Percentiles rank a stretch among this genome's conserved stretches.
These are phyloP conservation scores for Chenopodium berlandieri DNA, from an alignment of 148 eudicot species.

Conservation along the genomic window DNA sequence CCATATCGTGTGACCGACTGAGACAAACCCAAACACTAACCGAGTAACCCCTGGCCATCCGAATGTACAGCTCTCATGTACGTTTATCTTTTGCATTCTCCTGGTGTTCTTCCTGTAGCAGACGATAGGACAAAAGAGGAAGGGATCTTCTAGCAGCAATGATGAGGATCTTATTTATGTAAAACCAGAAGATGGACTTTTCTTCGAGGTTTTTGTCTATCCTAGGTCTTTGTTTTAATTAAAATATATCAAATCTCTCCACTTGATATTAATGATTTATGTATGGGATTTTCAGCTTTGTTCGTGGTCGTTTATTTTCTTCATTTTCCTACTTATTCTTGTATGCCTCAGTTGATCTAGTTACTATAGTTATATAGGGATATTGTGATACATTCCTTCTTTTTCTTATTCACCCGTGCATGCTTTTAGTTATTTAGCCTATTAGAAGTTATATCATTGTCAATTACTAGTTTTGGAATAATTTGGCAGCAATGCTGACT, in stretches of 20 bases:
- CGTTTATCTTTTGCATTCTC: neutral
- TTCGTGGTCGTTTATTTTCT: conserved; percentile 48
- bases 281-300: conserved; percentile 60
- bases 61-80: neutral
- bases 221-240: neutral
- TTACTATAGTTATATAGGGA: neutral
- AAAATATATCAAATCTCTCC: neutral
- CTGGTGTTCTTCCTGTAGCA: conserved; percentile 27
- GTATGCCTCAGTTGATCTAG: neutral
- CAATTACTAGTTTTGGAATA: neutral
- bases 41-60: too few species aligned
- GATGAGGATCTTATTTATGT: conserved; percentile 65
- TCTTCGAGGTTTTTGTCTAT: conserved; percentile 49
- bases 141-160: conserved; percentile 31
- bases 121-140: conserved; percentile 48
- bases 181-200: conserved; percentile 84
- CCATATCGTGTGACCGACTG: too few species aligned
- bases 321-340: neutral
- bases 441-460: neutral
- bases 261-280: conserved; percentile 11
- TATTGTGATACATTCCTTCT: neutral
- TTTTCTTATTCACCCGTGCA: neutral
- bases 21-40: too few species aligned
- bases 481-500: neutral
- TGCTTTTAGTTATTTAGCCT: neutral